phyloP scores from a whole-genome alignment of 2,329 filamentous ascomycete genomes.

The Alternaria atra region DNA sequence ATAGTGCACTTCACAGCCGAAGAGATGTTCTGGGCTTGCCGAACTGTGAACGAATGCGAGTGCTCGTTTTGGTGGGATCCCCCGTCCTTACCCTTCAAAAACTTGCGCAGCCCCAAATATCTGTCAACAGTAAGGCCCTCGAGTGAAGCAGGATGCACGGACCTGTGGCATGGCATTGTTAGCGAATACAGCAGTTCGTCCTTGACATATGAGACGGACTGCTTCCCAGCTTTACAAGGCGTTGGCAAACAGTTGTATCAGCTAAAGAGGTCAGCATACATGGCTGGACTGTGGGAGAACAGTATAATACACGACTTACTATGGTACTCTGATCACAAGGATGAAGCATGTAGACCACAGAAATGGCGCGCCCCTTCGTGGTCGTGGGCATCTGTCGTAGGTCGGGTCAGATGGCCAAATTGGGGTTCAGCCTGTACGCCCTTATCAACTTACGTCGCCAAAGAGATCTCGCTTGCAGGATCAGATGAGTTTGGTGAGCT shows the following conservation, averaged over 20 bases:
- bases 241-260: background rate
- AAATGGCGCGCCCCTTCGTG: conserved; percentile 11
- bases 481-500: background rate
- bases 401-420: background rate
- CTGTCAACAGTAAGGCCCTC: background rate
- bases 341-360: background rate
- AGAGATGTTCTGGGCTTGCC: conserved; percentile 15
- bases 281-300: conserved; percentile 10
- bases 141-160: background rate
- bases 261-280: background rate
- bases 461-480: background rate
- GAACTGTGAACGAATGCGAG: background rate
- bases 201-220: background rate
- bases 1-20: conserved; percentile 6
- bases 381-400: conserved; percentile 8
- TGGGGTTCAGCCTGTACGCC: background rate
- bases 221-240: conserved; percentile 13
- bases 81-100: background rate
- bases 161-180: background rate
- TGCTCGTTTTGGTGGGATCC: background rate
- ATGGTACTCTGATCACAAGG: background rate
- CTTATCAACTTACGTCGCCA: background rate
- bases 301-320: background rate
- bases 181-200: background rate
- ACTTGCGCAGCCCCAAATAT: background rate